Percentiles rank a stretch among this genome's conserved stretches.
Conservation (phyloP, 495 filamentous ascomycete species). For the Neurospora sp. region DNA sequence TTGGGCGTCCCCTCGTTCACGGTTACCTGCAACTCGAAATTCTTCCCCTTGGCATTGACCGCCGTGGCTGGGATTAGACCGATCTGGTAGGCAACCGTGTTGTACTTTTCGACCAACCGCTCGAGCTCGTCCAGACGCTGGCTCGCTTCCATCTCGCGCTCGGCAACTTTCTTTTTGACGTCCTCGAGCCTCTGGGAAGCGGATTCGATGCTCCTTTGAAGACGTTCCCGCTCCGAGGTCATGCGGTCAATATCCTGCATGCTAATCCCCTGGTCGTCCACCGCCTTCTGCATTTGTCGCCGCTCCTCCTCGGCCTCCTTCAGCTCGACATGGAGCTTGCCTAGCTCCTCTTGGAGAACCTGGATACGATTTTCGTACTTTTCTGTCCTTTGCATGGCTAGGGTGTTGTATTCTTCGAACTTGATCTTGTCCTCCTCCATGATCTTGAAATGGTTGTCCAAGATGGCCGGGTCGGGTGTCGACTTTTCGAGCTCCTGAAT, state of each 20-base stretch:
- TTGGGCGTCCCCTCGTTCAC: slow-evolving; percentile 54
- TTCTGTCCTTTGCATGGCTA: slow-evolving; percentile 67
- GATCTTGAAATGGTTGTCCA: slow-evolving; percentile 77
- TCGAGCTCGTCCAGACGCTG: slow-evolving; percentile 82
- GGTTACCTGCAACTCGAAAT: slow-evolving; percentile 71
- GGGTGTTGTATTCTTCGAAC: slow-evolving; percentile 83
- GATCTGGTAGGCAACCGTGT: slow-evolving; percentile 85
- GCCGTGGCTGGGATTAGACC: slow-evolving; percentile 79
- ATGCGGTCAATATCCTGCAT: slow-evolving; percentile 98
- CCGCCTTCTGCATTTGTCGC: slow-evolving; percentile 64
- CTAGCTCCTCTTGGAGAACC: slow-evolving; percentile 68
- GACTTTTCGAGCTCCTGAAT: slow-evolving; percentile 82
- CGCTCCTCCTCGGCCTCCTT: slow-evolving; percentile 72
- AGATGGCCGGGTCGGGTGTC: slow-evolving; percentile 65
- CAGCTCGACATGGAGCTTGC: slow-evolving; percentile 67
- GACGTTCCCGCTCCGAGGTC: slow-evolving; percentile 85
- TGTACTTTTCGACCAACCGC: slow-evolving; percentile 76
- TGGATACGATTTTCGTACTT: slow-evolving; percentile 70
- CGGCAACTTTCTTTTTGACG: slow-evolving; percentile 65
- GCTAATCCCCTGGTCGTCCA: slow-evolving; percentile 87
- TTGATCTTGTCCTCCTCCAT: slow-evolving; percentile 85
- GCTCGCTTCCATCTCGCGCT: slow-evolving; percentile 76
- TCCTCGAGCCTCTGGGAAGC: slow-evolving; percentile 68
- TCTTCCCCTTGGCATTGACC: slow-evolving; percentile 68
- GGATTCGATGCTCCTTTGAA: slow-evolving; percentile 73